phyloP scores from a whole-genome alignment of 768 basidiomycete species.

The Suillus lakei region DNA sequence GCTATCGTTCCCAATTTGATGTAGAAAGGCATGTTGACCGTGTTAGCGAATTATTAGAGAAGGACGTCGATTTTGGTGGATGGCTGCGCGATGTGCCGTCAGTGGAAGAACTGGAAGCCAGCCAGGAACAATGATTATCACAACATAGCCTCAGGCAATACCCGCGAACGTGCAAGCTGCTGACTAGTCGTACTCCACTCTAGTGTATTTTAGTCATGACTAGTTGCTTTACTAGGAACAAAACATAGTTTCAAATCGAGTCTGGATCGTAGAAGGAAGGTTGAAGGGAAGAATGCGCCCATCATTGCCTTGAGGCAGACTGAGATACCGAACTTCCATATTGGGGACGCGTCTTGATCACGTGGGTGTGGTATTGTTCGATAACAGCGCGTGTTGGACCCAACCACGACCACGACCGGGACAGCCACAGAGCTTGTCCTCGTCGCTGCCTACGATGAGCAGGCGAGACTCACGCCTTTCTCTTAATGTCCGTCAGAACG shows the following conservation, averaged over 20 bases:
- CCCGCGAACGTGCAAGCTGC: slow-evolving; percentile 10
- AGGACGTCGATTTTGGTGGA: slow-evolving; percentile 60
- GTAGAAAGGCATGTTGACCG: slow-evolving; percentile 57
- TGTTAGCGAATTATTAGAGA: slow-evolving; percentile 59
- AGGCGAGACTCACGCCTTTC: slow-evolving; percentile 47
- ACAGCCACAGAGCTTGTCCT: slow-evolving; percentile 27
- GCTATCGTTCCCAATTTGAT: slow-evolving; percentile 63
- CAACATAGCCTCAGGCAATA: slow-evolving; percentile 5
- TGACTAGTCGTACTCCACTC: slow-evolving; percentile 20
- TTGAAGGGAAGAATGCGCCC: slow-evolving; percentile 21
- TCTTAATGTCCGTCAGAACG: slow-evolving; percentile 69
- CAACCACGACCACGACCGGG: slow-evolving; percentile 18
- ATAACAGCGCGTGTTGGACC: slow-evolving; percentile 39
- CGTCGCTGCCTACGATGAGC: slow-evolving; percentile 35
- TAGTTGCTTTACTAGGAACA: slow-evolving; percentile 11
- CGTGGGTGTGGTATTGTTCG: slow-evolving; percentile 35
- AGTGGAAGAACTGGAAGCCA: slow-evolving; percentile 29
- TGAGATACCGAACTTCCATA: slow-evolving; percentile 15
- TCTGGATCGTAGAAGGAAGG: slow-evolving; percentile 26
- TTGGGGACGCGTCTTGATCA: slow-evolving; percentile 30
- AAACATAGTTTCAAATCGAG: slow-evolving; percentile 5
- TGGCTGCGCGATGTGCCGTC: slow-evolving; percentile 52
- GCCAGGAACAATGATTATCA: slow-evolving; percentile 20
- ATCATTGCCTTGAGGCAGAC: slow-evolving; percentile 32
- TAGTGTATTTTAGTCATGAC: slow-evolving; percentile 21